Percentiles rank a stretch among this genome's conserved stretches.
Evolutionary conservation across 106 monocot genomes (phyloP).

Genomic region (Posidonia australis): DNA sequence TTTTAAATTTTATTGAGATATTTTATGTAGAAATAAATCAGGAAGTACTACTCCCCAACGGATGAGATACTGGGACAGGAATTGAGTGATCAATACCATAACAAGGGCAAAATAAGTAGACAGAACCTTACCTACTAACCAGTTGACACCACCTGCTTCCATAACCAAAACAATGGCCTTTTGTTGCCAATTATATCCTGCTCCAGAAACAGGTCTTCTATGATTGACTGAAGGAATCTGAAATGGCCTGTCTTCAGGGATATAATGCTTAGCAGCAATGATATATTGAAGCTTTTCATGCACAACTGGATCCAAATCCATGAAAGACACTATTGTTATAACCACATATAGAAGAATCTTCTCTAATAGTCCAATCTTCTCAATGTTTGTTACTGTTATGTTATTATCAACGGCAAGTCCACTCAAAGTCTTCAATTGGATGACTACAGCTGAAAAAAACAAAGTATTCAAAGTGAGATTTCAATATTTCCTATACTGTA

Average conservation of each 20-base stretch:
- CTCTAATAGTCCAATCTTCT: constrained; percentile 52
- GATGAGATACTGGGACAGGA: no score
- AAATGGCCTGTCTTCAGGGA: constrained; percentile 10
- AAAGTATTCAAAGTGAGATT: neutral
- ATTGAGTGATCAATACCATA: no score
- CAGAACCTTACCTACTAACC: constrained; percentile 92
- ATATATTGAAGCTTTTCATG: constrained; percentile 21
- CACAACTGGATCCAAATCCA: constrained; percentile 44
- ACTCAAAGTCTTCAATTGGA: constrained; percentile 72
- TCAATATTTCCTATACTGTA: no score
- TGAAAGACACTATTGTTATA: constrained; percentile 57
- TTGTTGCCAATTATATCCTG: constrained; percentile 42
- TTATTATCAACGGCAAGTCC: constrained; percentile 47
- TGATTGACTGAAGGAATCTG: constrained; percentile 15
- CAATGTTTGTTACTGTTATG: constrained; percentile 29
- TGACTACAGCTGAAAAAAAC: constrained; percentile 56
- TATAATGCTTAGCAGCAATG: constrained; percentile 10
- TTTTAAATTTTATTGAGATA: no score
- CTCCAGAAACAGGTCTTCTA: constrained; percentile 34
- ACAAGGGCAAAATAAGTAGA: neutral
- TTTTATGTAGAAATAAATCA: no score
- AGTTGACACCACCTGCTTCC: constrained; percentile 98
- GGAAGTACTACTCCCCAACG: no score
- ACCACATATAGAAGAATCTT: constrained; percentile 74
- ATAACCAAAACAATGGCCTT: constrained; percentile 72